Evolutionary conservation across 805 yeast species (phyloP).

Genomic region (Candida sithepensis): DNA sequence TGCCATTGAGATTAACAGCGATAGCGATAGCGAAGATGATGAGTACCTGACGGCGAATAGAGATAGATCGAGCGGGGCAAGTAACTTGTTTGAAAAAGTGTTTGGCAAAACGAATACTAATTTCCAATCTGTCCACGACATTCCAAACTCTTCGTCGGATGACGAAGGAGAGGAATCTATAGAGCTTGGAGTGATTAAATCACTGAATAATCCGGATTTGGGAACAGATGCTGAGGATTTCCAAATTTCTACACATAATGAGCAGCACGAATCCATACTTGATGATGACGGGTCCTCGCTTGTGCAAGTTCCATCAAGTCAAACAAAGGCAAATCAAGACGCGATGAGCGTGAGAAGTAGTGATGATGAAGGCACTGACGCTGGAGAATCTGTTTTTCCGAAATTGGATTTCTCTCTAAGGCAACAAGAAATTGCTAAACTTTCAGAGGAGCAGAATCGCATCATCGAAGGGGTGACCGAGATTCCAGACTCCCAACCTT

Average conservation of each 20-base stretch:
- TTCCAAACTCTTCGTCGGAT: not conserved
- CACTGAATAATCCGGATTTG: not conserved
- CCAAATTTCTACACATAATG: not conserved
- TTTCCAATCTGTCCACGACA: not conserved
- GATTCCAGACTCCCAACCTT: conserved; percentile 20
- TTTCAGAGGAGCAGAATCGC: conserved; percentile 4
- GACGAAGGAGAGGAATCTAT: not conserved
- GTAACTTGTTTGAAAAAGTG: not conserved
- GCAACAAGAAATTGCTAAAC: conserved; percentile 11
- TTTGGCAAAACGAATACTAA: not conserved
- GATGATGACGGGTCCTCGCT: not conserved
- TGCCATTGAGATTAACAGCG: not conserved
- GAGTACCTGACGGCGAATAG: not conserved
- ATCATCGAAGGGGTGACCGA: conserved; percentile 1
- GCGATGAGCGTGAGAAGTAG: not conserved
- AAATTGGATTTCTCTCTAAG: conserved; percentile 12
- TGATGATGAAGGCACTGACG: not conserved
- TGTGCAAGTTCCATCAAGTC: conserved; percentile 11
- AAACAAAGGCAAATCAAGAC: not conserved
- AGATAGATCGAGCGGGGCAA: not conserved
- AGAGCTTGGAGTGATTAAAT: not conserved
- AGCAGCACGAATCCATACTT: not conserved
- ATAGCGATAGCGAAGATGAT: not conserved
- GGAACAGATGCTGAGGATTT: not conserved
- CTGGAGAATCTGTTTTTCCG: conserved; percentile 11